Base-by-base conservation (phyloP, 352 stramenopile genomes). In the Pythium apleroticum region DNA sequence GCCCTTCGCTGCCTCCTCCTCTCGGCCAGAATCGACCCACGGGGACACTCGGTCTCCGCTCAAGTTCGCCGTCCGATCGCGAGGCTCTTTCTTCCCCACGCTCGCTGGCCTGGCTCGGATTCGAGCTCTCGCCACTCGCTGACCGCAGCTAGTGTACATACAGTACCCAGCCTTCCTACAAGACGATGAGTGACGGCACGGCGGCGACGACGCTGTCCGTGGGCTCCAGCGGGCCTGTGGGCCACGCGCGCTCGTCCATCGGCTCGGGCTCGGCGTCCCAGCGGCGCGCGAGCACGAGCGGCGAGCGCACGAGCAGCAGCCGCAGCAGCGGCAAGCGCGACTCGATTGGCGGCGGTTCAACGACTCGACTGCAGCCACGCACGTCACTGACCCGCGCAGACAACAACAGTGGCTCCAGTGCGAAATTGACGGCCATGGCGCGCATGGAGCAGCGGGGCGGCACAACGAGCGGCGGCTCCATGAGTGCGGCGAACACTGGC, bases 381-480 rank as follows among this genome's bases (percentile, higher is more conserved):
- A 52, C 39, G 39, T 57, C 63, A 57, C 25, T 63, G 31, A 59
- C 59, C 22, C 50, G 52, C 39, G 37, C 54, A n/a, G 55, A 33
- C 64, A 28, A 65, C 28, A 45, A 56, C n/a, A 56, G n/a, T 39
- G 27, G 43, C 56, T 48, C 27, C 54, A 62, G 61, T 56, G 56
- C 25, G 28, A 65, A 65, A 58, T 52, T 69, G 33, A 60, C 65
- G 37, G 65, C 65, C 37, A 65, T 71, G 57, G 65, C 37, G 7
- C 65, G 65, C 53, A 66, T 66, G 65, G 65, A 66, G 33, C 57
- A 66, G 43, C 65, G 65, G 12, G 65, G 58, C 43, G 52, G n/a
- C n/a, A n/a, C n/a, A n/a, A n/a, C n/a, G n/a, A n/a, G n/a, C n/a
- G n/a, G 57, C 43, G 14, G 41, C 43, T 41, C 41, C n/a, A 50